phyloP scores from a whole-genome alignment of 305 asterid genomes.

The Fraxinus platypoda region DNA sequence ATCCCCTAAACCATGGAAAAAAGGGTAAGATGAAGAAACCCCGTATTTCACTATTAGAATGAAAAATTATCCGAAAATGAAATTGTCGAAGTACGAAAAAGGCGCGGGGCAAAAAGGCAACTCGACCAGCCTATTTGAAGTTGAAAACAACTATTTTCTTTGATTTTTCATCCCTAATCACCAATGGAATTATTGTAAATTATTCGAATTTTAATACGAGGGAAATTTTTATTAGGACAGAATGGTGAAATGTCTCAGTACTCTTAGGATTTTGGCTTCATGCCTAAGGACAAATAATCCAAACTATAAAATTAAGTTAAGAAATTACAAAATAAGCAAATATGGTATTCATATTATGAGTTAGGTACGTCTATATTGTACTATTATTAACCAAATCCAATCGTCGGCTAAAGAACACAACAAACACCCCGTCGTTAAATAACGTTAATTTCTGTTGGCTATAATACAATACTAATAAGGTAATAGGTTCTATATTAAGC shows the following conservation, averaged over 20 bases:
- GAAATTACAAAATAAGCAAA: not conserved
- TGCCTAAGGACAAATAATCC: not conserved
- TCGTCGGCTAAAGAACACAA: not conserved
- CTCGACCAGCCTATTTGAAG: not conserved
- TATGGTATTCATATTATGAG: not conserved
- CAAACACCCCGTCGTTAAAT: not conserved
- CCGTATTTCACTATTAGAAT: not conserved
- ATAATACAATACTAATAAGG: not conserved
- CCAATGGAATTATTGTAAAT: not conserved
- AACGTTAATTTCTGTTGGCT: not conserved
- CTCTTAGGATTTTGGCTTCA: not conserved
- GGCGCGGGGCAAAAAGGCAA: not conserved
- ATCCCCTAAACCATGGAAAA: no score
- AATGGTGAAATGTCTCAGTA: not conserved
- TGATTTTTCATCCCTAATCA: not conserved
- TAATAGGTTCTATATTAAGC: not conserved
- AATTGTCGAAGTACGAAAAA: not conserved
- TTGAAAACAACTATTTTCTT: not conserved
- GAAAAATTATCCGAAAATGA: not conserved
- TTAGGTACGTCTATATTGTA: not conserved
- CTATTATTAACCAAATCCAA: not conserved
- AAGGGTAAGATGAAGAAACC: no score
- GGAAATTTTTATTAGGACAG: not conserved
- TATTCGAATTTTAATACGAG: not conserved
- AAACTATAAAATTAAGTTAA: not conserved